A percentile compares a stretch with the other conserved stretches of the same genome.
Conservation (phyloP, 2,329 filamentous ascomycete species). For the Shiraia bambusicola region DNA sequence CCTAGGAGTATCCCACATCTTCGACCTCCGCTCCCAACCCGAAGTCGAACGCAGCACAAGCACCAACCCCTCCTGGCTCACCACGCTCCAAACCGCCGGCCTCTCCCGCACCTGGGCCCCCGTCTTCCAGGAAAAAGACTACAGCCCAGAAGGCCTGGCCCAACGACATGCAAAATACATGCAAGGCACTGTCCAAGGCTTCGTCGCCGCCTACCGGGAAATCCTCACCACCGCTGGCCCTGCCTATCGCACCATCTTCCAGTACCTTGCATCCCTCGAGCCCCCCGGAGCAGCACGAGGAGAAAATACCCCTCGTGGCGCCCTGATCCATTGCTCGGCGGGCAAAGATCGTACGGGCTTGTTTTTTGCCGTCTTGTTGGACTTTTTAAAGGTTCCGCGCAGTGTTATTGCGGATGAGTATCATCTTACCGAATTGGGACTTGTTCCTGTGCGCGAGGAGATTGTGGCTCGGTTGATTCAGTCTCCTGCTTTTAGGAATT, state of each 20-base stretch:
- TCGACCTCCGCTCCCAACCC: slow-evolving; percentile 64
- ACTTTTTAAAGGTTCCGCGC: slow-evolving; percentile 63
- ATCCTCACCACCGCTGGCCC: slow-evolving; percentile 59
- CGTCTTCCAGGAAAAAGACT: slow-evolving; percentile 64
- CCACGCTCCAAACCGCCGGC: slow-evolving; percentile 39
- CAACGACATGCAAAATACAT: slow-evolving; percentile 63
- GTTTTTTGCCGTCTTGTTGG: slow-evolving; percentile 65
- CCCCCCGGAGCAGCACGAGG: slow-evolving; percentile 29
- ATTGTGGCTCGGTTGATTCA: slow-evolving; percentile 55
- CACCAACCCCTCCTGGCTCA: slow-evolving; percentile 24
- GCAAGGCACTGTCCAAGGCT: slow-evolving; percentile 57
- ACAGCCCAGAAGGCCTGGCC: slow-evolving; percentile 64
- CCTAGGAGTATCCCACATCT: slow-evolving; percentile 65
- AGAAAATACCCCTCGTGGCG: slow-evolving; percentile 43
- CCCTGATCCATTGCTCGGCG: slow-evolving; percentile 72
- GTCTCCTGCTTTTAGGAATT: slow-evolving; percentile 27
- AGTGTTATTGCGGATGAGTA: slow-evolving; percentile 66
- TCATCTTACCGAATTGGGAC: slow-evolving; percentile 63
- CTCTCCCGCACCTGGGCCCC: slow-evolving; percentile 60
- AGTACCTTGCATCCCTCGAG: slow-evolving; percentile 55
- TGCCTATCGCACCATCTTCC: slow-evolving; percentile 61
- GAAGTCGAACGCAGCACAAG: slow-evolving; percentile 55
- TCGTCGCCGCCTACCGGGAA: slow-evolving; percentile 63
- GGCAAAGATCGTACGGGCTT: slow-evolving; percentile 79
- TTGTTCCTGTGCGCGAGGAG: slow-evolving; percentile 48